Conservation (phyloP, 305 asterid species). For the Salvia sclarea region DNA sequence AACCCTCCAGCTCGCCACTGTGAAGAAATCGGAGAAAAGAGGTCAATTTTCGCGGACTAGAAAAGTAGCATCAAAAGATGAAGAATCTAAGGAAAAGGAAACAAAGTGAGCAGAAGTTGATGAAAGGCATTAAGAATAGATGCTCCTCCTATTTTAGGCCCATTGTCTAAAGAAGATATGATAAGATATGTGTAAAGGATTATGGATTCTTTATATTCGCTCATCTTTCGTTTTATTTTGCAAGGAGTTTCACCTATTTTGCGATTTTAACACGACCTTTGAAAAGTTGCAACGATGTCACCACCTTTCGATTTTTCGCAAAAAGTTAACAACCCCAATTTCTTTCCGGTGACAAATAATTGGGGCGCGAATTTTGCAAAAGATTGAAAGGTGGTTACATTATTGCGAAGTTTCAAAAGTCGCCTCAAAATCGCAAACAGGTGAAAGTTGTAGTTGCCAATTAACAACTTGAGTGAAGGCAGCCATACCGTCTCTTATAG, state of each 20-base stretch:
- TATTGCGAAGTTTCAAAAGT: too few species aligned
- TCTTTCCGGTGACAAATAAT: too few species aligned
- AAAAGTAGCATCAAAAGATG: constrained; percentile 13
- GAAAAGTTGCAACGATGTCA: too few species aligned
- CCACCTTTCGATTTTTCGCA: too few species aligned
- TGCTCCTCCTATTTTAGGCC: constrained; percentile 1
- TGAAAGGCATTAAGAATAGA: constrained; percentile 16
- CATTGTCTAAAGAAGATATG: constrained; percentile 17
- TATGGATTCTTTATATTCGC: constrained; percentile 1
- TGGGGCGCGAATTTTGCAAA: too few species aligned
- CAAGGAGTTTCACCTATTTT: too few species aligned
- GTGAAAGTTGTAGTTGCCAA: neutral
- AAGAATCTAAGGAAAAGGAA: constrained; percentile 18
- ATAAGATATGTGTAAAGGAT: constrained; percentile 17
- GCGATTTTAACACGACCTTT: too few species aligned
- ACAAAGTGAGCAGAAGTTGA: neutral
- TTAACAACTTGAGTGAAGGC: constrained; percentile 5
- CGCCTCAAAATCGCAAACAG: neutral
- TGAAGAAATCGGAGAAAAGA: constrained; percentile 15
- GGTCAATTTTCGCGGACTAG: neutral
- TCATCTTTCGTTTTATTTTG: neutral
- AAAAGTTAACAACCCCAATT: too few species aligned
- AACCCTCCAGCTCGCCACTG: constrained; percentile 99
- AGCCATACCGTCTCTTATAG: constrained; percentile 88
- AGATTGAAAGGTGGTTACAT: too few species aligned